Percentiles rank a stretch among this genome's conserved stretches.
These are phyloP conservation scores for Phytophthora europaea DNA, from an alignment of 352 stramenopile species.

Conservation along the genomic window DNA sequence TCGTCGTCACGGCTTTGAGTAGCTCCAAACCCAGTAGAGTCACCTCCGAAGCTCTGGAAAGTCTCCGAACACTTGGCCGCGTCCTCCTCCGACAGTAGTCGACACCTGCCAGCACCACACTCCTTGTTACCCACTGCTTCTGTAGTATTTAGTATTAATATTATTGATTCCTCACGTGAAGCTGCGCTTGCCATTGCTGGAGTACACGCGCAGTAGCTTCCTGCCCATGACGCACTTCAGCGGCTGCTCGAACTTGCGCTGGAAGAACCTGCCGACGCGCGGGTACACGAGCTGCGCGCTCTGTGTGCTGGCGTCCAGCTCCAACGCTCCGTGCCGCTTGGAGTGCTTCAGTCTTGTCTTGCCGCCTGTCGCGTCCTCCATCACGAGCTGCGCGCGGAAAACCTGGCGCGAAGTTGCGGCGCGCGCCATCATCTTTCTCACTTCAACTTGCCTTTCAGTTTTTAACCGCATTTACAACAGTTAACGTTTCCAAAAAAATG, in stretches of 20 bases:
- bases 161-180: slow-evolving; percentile 48
- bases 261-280: slow-evolving; percentile 45
- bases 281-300: slow-evolving; percentile 60
- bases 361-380: slow-evolving; percentile 25
- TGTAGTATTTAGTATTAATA: neutral
- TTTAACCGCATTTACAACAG: neutral
- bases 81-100: slow-evolving; percentile 42
- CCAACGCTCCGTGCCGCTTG: slow-evolving; percentile 51
- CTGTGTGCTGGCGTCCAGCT: slow-evolving; percentile 41
- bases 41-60: slow-evolving; percentile 47
- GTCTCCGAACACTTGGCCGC: slow-evolving; percentile 34
- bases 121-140: neutral
- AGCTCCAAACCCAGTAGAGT: neutral
- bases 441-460: slow-evolving; percentile 27
- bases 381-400: slow-evolving; percentile 48
- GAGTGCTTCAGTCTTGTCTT: slow-evolving; percentile 39
- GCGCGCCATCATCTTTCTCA: slow-evolving; percentile 12
- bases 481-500: neutral
- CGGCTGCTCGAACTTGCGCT: slow-evolving; percentile 62
- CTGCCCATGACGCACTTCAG: slow-evolving; percentile 54
- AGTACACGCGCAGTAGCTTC: slow-evolving; percentile 58
- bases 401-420: neutral
- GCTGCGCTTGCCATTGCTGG: slow-evolving; percentile 46
- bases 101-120: slow-evolving; percentile 24
- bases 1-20: neutral